Percentiles rank a stretch among this genome's conserved stretches.
phyloP scores from a whole-genome alignment of 2,329 filamentous ascomycete genomes.

The Penicillium sp. region DNA sequence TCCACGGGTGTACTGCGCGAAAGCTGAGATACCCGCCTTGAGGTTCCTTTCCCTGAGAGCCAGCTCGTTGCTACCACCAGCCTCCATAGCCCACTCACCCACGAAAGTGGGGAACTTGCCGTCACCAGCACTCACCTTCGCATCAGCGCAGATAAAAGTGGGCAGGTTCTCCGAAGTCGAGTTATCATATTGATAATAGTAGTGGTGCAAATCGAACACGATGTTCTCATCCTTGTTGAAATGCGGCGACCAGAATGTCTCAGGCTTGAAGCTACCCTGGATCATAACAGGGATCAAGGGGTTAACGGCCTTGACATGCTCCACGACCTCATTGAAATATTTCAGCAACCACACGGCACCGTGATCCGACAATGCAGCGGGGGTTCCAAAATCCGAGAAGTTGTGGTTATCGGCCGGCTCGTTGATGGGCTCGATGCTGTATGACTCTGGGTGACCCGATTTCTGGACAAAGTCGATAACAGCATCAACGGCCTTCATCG shows the following conservation, averaged over 20 bases:
- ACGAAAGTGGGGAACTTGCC: constrained; percentile 26
- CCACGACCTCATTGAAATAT: constrained; percentile 24
- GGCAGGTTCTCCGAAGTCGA: constrained; percentile 19
- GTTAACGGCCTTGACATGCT: constrained; percentile 14
- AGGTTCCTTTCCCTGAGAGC: constrained; percentile 16
- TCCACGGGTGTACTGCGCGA: constrained; percentile 15
- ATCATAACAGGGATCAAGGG: constrained; percentile 25
- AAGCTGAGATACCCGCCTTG: constrained; percentile 16
- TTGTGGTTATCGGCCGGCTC: constrained; percentile 26
- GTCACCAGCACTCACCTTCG: constrained; percentile 10
- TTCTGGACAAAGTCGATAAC: constrained; percentile 21
- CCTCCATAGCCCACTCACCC: constrained; percentile 26
- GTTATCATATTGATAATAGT: constrained; percentile 23
- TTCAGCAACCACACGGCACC: constrained; percentile 25
- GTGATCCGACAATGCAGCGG: constrained; percentile 21
- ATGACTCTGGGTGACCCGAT: constrained; percentile 19
- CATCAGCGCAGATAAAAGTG: constrained; percentile 19
- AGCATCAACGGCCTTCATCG: constrained; percentile 20
- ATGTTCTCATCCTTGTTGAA: constrained; percentile 20
- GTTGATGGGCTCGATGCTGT: constrained; percentile 29
- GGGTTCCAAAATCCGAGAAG: constrained; percentile 25
- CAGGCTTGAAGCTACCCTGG: constrained; percentile 28
- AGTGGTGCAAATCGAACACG: constrained; percentile 29
- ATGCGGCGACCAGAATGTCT: constrained; percentile 19
- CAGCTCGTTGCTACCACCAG: constrained; percentile 16